phyloP scores from a whole-genome alignment of 805 yeast genomes.

The Hanseniaspora nectarophila region DNA sequence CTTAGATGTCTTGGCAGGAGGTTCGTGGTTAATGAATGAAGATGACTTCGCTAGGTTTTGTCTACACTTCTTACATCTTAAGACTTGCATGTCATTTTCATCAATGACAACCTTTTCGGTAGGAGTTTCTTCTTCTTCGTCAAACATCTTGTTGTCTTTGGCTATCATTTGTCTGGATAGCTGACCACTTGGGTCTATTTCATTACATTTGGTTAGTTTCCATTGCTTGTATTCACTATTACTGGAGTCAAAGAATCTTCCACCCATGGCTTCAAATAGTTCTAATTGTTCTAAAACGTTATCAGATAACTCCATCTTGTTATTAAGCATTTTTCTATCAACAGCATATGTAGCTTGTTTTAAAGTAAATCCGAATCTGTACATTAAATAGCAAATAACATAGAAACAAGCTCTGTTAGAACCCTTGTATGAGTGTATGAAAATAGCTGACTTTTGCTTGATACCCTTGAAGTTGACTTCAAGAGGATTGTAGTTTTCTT shows the following conservation, averaged over 20 bases:
- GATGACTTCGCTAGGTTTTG: slow-evolving; percentile 50
- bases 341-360: slow-evolving; percentile 65
- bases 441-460: slow-evolving; percentile 33
- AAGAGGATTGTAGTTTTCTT: slow-evolving; percentile 25
- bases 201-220: slow-evolving; percentile 28
- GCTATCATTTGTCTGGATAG: slow-evolving; percentile 20
- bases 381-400: slow-evolving; percentile 80
- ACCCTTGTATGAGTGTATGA: slow-evolving; percentile 82
- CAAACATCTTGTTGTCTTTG: slow-evolving; percentile 27
- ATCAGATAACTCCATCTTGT: slow-evolving; percentile 55
- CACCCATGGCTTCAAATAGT: slow-evolving; percentile 41
- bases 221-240: slow-evolving; percentile 35
- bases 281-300: slow-evolving; percentile 63
- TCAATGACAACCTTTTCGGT: slow-evolving; percentile 16
- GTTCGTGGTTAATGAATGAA: slow-evolving; percentile 51
- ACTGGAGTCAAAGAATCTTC: slow-evolving; percentile 25
- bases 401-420: slow-evolving; percentile 82
- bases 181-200: slow-evolving; percentile 34
- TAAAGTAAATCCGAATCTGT: slow-evolving; percentile 46
- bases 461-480: slow-evolving; percentile 25
- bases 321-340: slow-evolving; percentile 39
- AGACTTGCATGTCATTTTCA: slow-evolving; percentile 28
- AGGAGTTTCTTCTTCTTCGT: slow-evolving; percentile 19
- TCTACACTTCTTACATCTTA: slow-evolving; percentile 79
- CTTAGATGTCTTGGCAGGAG: slow-evolving; percentile 52